Evolutionary conservation across 202 grass and related monocot genomes (phyloP), one percentile per base, ranked within the genome.

Genomic region (Tripidium arundinaceum): DNA sequence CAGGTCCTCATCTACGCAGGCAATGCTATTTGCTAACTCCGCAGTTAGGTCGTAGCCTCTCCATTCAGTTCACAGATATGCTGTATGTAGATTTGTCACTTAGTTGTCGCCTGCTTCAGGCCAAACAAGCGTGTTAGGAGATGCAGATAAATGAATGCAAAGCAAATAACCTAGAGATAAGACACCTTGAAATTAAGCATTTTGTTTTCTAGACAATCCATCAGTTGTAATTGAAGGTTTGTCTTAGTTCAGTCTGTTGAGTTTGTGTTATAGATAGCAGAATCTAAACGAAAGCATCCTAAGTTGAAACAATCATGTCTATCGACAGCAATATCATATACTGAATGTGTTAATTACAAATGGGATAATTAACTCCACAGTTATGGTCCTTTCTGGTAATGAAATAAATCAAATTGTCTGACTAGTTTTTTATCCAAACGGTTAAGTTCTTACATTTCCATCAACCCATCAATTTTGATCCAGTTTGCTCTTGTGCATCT

Each of bases 61-160:
- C 68, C 42, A 50, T 39, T 62, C 42, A 79, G 27, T 62, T 73
- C 75, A 75, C 16, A 75, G 12, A 7, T 76, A 55, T 75, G 58
- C 65, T 39, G 81, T 60, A 19, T 45, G 31, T 4, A 71, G 66
- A 66, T 7, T 46, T 43, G 14, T 75, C 70, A 79, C 69, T 89
- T 82, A 80, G 74, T 75, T 86, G 42, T 86, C 83, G 86, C 64
- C 87, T 79, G 83, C 33, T 69, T 75, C 75, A 65, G 79, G 55
- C 10, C 54, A 75, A 89, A 1, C 63, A 69, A 24, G 50, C 16
- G 4, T 2, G 0, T 89, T 62, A 86, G 33, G 21, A 73, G 33
- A 68, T 74, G 19, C 41, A 55, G 33, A 13, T 16, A 26, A 62
- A 59, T 21, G 15, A 49, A 59, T 22, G 21, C 27, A 55, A 61